Evolutionary conservation across 495 filamentous ascomycete species (phyloP).

Genomic region (Xylaria bambusicola): DNA sequence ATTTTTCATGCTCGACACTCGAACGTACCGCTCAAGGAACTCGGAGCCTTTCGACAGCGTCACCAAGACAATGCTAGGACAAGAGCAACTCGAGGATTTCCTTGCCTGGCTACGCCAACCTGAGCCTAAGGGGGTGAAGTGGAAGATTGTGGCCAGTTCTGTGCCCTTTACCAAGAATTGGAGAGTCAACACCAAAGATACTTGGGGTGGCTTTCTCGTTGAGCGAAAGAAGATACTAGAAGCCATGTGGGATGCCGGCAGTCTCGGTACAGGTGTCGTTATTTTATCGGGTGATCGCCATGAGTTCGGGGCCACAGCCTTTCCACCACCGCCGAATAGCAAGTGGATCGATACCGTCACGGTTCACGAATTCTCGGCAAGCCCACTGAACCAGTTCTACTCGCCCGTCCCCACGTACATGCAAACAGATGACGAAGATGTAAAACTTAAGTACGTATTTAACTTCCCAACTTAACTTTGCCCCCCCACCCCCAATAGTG

Average conservation of each 20-base stretch:
- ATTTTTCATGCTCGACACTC: slow-evolving; percentile 94
- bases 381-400: slow-evolving; percentile 91
- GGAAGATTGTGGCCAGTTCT: slow-evolving; percentile 88
- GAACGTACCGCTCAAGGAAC: slow-evolving; percentile 74
- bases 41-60: slow-evolving; percentile 49
- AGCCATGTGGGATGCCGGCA: slow-evolving; percentile 82
- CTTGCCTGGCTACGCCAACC: slow-evolving; percentile 71
- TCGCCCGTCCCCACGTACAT: slow-evolving; percentile 80
- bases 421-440: slow-evolving; percentile 76
- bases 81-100: slow-evolving; percentile 74
- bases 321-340: slow-evolving; percentile 66
- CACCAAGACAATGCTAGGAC: slow-evolving; percentile 84
- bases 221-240: slow-evolving; percentile 81
- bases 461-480: not conserved
- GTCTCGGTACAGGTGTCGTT: slow-evolving; percentile 74
- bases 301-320: slow-evolving; percentile 90
- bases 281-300: slow-evolving; percentile 88
- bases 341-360: slow-evolving; percentile 60
- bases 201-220: slow-evolving; percentile 85
- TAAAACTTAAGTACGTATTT: slow-evolving; percentile 68
- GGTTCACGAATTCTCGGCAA: slow-evolving; percentile 85
- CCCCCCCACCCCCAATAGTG: too few species aligned
- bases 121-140: slow-evolving; percentile 74
- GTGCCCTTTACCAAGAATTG: slow-evolving; percentile 98
- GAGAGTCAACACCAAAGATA: slow-evolving; percentile 78